Evolutionary conservation across 495 filamentous ascomycete genomes (phyloP).

Genomic region (Astrocystis sublimbata): DNA sequence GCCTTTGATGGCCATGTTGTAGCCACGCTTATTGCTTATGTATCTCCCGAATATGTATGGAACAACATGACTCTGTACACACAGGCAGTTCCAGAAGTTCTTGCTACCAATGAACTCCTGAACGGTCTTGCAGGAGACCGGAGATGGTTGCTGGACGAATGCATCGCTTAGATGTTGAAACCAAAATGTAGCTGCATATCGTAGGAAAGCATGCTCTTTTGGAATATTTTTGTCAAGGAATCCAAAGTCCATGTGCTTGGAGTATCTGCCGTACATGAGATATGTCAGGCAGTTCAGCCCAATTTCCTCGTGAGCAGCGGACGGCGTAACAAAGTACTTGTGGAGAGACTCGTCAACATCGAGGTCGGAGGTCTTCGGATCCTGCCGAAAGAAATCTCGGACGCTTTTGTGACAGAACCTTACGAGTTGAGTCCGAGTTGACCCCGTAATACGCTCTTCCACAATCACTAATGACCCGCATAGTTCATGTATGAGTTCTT

Average conservation of each 20-base stretch:
- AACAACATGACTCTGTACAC: slow-evolving; percentile 21
- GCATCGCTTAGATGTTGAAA: slow-evolving; percentile 23
- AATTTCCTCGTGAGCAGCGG: slow-evolving; percentile 23
- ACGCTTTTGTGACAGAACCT: slow-evolving; percentile 32
- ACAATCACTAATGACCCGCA: slow-evolving; percentile 22
- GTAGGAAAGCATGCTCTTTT: slow-evolving; percentile 29
- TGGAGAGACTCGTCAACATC: slow-evolving; percentile 19
- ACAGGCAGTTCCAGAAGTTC: slow-evolving; percentile 33
- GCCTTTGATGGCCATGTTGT: slow-evolving; percentile 7
- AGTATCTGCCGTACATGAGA: slow-evolving; percentile 30
- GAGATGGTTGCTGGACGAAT: background rate
- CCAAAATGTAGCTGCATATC: slow-evolving; percentile 33
- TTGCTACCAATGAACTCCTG: slow-evolving; percentile 23
- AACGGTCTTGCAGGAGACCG: slow-evolving; percentile 16
- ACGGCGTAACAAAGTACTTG: slow-evolving; percentile 27
- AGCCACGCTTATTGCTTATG: background rate
- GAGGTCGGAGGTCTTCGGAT: slow-evolving; percentile 19
- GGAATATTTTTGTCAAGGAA: slow-evolving; percentile 6
- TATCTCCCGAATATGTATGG: slow-evolving; percentile 9
- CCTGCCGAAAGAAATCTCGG: slow-evolving; percentile 31
- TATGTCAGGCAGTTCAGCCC: slow-evolving; percentile 28
- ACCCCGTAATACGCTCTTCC: slow-evolving; percentile 21
- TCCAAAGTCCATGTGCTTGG: slow-evolving; percentile 17
- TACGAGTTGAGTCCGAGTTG: slow-evolving; percentile 24
- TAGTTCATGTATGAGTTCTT: slow-evolving; percentile 29